These are phyloP conservation scores for Plasmodium reichenowi DNA, from an alignment of 169 alveolate species.

Conservation along the genomic window DNA sequence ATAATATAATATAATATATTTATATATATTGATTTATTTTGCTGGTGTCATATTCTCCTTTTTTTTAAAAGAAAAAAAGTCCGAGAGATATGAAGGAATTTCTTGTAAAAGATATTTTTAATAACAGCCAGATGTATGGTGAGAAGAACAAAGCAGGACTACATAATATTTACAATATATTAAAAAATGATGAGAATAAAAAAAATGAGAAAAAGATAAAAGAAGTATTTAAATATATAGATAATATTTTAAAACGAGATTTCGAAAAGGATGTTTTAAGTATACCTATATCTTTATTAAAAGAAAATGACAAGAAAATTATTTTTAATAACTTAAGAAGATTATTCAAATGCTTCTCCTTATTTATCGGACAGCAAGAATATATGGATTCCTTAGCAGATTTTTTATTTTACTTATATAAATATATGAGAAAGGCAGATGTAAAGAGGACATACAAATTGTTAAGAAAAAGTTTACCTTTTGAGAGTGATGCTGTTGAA, in stretches of 20 bases:
- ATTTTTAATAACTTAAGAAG: slow-evolving; percentile 43
- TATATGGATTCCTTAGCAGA: slow-evolving; percentile 23
- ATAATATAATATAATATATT: too few species aligned
- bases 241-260: slow-evolving; percentile 15
- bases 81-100: too few species aligned
- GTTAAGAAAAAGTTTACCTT: background rate
- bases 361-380: slow-evolving; percentile 7
- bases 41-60: too few species aligned
- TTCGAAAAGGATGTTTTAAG: slow-evolving; percentile 33
- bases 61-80: too few species aligned
- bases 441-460: slow-evolving; percentile 39
- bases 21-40: too few species aligned
- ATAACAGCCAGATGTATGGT: too few species aligned
- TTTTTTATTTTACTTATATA: slow-evolving; percentile 46
- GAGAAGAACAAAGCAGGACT: too few species aligned
- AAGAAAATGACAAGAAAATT: slow-evolving; percentile 24
- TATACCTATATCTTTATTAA: background rate
- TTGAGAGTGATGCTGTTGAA: background rate
- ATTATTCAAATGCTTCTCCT: slow-evolving; percentile 18
- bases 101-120: too few species aligned
- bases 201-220: slow-evolving; percentile 19
- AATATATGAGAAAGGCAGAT: slow-evolving; percentile 50
- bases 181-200: background rate
- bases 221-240: slow-evolving; percentile 23
- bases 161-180: background rate